Base-by-base conservation (phyloP, 139 green algal species). In the Chlamydomonas sphaeroides region DNA sequence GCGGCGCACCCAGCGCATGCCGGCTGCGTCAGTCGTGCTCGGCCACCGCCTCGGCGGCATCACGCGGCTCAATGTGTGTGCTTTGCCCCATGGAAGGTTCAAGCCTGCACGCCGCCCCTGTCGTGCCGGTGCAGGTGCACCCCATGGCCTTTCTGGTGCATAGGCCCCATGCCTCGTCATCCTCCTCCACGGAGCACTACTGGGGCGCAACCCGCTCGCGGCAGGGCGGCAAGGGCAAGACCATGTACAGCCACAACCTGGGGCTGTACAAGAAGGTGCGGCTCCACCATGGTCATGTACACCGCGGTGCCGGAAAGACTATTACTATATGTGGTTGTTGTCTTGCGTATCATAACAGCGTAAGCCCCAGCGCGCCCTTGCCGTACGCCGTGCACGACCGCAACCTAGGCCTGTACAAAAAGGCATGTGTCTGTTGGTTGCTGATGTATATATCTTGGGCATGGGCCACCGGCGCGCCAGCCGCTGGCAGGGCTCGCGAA, bases 191-290 rank as follows among this genome's bases (percentile, higher is more conserved):
- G 21, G 56, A 56, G 25, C 68, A 78, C 32, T 41, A 14, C 3
- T 32, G 62, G 1, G 14, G 45, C 45, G 45, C 45, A 10, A 53
- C n/a, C n/a, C n/a, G n/a, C n/a, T n/a, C n/a, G n/a, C n/a, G 45
- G 11, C 45, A 21, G 45, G 45, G 45, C 45, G 45, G 11, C 41
- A 8, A 35, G 8, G 14, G 30, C 28, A 39, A 39, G 20, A 68
- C 73, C 75, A 82, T 82, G 75, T 82, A 82, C 75, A 42, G 75
- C 4, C 61, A 82, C n/a, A 82, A 82, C 35, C 23, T 32, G 28
- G 26, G 53, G 8, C 42, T 82, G 45, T 82, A 82, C 59, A 48
- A 82, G n/a, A 36, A 28, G 75, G 75, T 82, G 21, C 8, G 72
- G n/a, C n/a, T n/a, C n/a, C n/a, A 65, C n/a, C 32, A 6, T 18